Percentiles rank a stretch among this genome's conserved stretches.
These are phyloP conservation scores for Colletotrichum sidae DNA, from an alignment of 2,329 filamentous ascomycete genomes.

Conservation along the genomic window DNA sequence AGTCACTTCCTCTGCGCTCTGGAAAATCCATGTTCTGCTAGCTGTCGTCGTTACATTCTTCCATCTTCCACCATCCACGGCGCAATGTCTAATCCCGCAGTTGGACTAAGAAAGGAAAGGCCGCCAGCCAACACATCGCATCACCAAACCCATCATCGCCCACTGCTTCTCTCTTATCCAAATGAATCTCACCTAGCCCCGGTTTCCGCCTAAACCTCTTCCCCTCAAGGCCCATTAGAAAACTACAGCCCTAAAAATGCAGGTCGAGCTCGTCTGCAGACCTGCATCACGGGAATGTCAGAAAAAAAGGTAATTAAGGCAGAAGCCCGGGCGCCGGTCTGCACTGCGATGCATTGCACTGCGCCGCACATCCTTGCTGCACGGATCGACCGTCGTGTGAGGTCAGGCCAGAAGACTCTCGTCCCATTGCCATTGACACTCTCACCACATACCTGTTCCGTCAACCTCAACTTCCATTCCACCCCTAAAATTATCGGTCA, in stretches of 20 bases:
- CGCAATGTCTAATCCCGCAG: no score
- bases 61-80: neutral
- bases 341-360: neutral
- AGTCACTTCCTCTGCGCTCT: neutral
- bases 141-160: constrained; percentile 6
- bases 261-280: neutral
- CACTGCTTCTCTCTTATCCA: neutral
- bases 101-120: no score
- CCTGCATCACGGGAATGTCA: no score
- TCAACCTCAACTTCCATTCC: neutral
- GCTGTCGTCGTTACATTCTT: constrained; percentile 21
- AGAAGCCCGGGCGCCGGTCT: neutral
- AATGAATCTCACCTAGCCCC: neutral
- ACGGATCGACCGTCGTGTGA: constrained; percentile 35
- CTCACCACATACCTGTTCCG: neutral
- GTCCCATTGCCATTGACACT: neutral
- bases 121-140: neutral
- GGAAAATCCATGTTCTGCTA: constrained; percentile 5
- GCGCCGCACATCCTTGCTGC: constrained; percentile 17
- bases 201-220: neutral
- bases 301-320: no score
- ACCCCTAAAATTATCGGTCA: neutral
- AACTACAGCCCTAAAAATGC: neutral
- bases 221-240: neutral
- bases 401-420: constrained; percentile 7